Evolutionary conservation across 2,329 filamentous ascomycete genomes (phyloP), one percentile per base, ranked within the genome.

Genomic region (Botrytis porri): DNA sequence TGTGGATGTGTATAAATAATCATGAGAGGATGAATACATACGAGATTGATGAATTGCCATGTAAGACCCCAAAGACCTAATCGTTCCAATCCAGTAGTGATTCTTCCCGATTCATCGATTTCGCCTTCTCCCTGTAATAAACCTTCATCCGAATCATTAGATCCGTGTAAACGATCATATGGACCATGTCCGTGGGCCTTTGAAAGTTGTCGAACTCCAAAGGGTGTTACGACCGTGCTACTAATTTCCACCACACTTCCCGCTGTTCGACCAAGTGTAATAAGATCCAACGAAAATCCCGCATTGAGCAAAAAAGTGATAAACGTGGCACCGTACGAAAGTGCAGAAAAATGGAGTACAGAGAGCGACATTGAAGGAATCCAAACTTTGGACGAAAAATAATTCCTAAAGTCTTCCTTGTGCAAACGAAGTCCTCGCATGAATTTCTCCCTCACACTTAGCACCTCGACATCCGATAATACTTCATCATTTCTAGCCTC

Each of bases 261-360:
- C 29, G 82, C 81, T 10, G 84, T 84, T 51, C 85, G 81, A 73
- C 85, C 83, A 48, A 83, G 76, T 4, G 85, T 87, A 45, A 88
- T 84, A 7, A 83, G 77, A 14, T 84, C 80, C 5, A 86, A 81
- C 0, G 80, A 85, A 73, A 86, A 87, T 0, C 85, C 85, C 5
- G 82, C 80, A 54, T 84, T 84, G 5, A 88, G 82, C 5, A 89
- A 81, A 73, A 86, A 89, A 0, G 87, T 88, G 59, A 87, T 82
- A 83, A 88, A 88, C 10, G 86, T 86, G 1, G 84, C 84, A 1
- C 84, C 82, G 76, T 88, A 88, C 1, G 86, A 85, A 25, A 89
- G 80, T 25, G 88, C 86, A 2, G 87, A 88, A 48, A 88, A 81
- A 77, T 88, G 86, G 22, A 88, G 82, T 5, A 88, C 77, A 16